Evolutionary conservation across 257 asterid genomes (phyloP).

Genomic region (Osmanthus fragrans): DNA sequence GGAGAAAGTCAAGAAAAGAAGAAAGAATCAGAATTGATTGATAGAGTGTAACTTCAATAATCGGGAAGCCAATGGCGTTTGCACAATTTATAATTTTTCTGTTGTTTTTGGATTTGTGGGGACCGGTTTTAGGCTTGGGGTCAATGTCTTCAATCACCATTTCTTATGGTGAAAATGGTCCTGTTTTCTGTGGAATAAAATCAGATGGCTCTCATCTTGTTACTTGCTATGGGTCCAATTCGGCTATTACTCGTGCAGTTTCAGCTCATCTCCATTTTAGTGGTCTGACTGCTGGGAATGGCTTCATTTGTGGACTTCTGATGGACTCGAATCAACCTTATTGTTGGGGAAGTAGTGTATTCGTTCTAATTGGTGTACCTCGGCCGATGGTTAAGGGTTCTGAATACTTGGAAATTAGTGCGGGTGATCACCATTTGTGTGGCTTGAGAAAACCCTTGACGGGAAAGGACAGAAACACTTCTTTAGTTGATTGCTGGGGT

Average conservation of each 20-base stretch:
- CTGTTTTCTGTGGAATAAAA: conserved; percentile 79
- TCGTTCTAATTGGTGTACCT: conserved; percentile 62
- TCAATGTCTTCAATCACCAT: conserved; percentile 90
- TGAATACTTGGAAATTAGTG: conserved; percentile 76
- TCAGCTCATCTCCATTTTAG: conserved; percentile 53
- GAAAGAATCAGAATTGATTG: background rate
- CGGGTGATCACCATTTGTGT: conserved; percentile 89
- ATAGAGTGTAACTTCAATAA: background rate
- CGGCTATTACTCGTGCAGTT: conserved; percentile 54
- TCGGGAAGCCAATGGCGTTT: conserved; percentile 11
- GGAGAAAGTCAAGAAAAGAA: background rate
- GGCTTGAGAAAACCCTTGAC: conserved; percentile 73
- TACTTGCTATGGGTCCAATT: conserved; percentile 73
- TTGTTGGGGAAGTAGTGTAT: conserved; percentile 84
- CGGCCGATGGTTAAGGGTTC: conserved; percentile 44
- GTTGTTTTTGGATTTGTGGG: conserved; percentile 35
- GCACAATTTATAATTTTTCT: conserved; percentile 34
- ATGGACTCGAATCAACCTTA: conserved; percentile 63
- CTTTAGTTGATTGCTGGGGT: conserved; percentile 93
- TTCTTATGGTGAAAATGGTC: conserved; percentile 81
- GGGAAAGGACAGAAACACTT: conserved; percentile 60
- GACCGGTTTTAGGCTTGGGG: conserved; percentile 61
- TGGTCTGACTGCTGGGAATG: conserved; percentile 79
- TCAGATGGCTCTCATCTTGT: conserved; percentile 82
- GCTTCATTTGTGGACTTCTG: conserved; percentile 78